phyloP scores from a whole-genome alignment of 768 basidiomycete genomes.

The Udeniomyces megalosporus region DNA sequence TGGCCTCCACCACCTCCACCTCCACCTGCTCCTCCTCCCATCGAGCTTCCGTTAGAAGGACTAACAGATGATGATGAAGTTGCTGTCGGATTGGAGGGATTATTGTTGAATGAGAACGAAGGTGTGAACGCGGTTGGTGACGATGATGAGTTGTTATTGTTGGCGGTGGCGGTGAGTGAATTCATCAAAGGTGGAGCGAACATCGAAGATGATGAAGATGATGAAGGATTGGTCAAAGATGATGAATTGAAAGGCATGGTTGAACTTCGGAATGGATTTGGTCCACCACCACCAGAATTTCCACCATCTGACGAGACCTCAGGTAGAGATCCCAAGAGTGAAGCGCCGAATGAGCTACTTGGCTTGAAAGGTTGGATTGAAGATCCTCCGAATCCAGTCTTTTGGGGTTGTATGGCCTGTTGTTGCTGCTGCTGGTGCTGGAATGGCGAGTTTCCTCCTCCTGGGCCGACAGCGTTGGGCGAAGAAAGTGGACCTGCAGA shows the following conservation, averaged over 20 bases:
- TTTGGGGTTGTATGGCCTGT: constrained; percentile 34
- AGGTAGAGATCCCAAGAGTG: constrained; percentile 55
- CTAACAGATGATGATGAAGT: neutral
- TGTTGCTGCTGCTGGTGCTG: neutral
- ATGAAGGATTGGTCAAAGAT: neutral
- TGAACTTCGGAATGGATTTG: constrained; percentile 11
- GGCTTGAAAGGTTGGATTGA: constrained; percentile 65
- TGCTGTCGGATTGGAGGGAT: neutral
- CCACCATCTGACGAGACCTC: too few species aligned
- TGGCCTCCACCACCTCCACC: too few species aligned
- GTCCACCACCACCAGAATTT: too few species aligned
- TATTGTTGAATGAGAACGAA: neutral
- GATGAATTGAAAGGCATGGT: constrained; percentile 1
- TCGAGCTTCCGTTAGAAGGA: neutral
- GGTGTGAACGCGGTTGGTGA: neutral
- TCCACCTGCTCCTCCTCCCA: neutral
- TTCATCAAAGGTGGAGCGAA: neutral
- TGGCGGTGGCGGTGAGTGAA: neutral
- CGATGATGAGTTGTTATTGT: too few species aligned
- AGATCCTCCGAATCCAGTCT: constrained; percentile 40
- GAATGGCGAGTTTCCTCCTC: neutral
- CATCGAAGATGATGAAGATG: neutral
- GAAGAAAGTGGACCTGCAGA: constrained; percentile 35
- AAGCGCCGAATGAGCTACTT: constrained; percentile 60
- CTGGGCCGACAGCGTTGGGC: constrained; percentile 23